Base-by-base conservation (phyloP, 225 moss, liverwort and hornwort species). In the Lunularia cruciata region DNA sequence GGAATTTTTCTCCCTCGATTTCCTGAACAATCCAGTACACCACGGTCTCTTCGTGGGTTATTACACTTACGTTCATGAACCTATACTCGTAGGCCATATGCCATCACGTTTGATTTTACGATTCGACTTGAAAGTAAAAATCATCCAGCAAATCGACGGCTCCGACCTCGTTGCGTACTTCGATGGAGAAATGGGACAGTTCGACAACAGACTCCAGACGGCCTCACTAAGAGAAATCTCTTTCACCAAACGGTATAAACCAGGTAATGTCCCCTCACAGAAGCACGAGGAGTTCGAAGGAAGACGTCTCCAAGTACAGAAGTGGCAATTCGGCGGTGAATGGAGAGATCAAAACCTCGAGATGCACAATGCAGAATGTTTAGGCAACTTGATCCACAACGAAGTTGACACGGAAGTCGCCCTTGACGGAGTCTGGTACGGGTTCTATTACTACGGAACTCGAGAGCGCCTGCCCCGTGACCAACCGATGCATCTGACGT, bases 31-130 rank as follows among this genome's bases (percentile, higher is more conserved):
- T 26, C 52, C 7, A 2, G 23, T 52, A 8, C 8, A 52, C 5
- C 8, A 52, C 7, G 52, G 52, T 52, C 52, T 52, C 52, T 52
- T 52, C 52, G 52, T 52, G 15, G 52, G 52, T 8, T 52, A 52
- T 52, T 52, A 52, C 25, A 52, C 52, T 7, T 52, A 52, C 27
- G 27, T 23, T 26, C 8, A 52, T 26, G 52, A 52, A 25, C 25
- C 52, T 26, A 2, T 52, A 6, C 23, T 52, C 2, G n/a, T n/a
- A n/a, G 52, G 13, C 27, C 23, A 22, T 25, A 26, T 6, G 3
- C 25, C n/a, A 26, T 7, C 52, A 23, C 52, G 23, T 7, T 8
- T 23, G 12, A 25, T 52, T 52, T 52, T 52, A 9, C 23, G 52
- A 52, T 52, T 52, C 15, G 52, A 52, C 52, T 26, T 52, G 8